Evolutionary conservation across 805 yeast species (phyloP).

Genomic region (Yamadazyma laniorum): DNA sequence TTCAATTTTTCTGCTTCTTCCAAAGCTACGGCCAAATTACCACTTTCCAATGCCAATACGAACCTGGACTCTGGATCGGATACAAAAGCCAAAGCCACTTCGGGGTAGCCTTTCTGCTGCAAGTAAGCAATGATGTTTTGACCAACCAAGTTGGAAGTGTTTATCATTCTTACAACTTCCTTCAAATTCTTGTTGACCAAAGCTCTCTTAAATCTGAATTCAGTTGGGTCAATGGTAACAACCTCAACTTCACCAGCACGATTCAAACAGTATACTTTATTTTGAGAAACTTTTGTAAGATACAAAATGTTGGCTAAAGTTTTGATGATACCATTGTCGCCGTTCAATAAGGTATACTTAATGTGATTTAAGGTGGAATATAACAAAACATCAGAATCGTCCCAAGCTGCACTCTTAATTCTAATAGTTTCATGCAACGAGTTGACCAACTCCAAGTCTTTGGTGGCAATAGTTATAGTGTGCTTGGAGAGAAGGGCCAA

Average conservation of each 20-base stretch:
- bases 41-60: slow-evolving; percentile 92
- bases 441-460: slow-evolving; percentile 71
- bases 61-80: slow-evolving; percentile 95
- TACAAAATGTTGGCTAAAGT: slow-evolving; percentile 88
- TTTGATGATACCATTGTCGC: slow-evolving; percentile 92
- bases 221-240: slow-evolving; percentile 87
- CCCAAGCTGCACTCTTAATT: slow-evolving; percentile 97
- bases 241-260: slow-evolving; percentile 83
- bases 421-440: slow-evolving; percentile 95
- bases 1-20: slow-evolving; percentile 81
- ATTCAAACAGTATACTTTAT: slow-evolving; percentile 73
- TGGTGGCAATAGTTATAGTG: slow-evolving; percentile 83
- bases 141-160: slow-evolving; percentile 88
- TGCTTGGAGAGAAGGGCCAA: slow-evolving; percentile 90
- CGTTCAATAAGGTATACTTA: slow-evolving; percentile 88
- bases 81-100: slow-evolving; percentile 94
- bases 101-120: slow-evolving; percentile 95
- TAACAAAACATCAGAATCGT: slow-evolving; percentile 84
- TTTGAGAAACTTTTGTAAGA: slow-evolving; percentile 67
- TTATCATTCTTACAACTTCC: slow-evolving; percentile 88
- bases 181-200: slow-evolving; percentile 83
- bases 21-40: slow-evolving; percentile 82
- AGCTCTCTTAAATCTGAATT: slow-evolving; percentile 93
- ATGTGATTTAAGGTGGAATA: slow-evolving; percentile 95
- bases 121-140: slow-evolving; percentile 94